A percentile compares a stretch with the other conserved stretches of the same genome.
Conservation (phyloP, 139 green algal genomes). For the Desmodesmus armatus region DNA sequence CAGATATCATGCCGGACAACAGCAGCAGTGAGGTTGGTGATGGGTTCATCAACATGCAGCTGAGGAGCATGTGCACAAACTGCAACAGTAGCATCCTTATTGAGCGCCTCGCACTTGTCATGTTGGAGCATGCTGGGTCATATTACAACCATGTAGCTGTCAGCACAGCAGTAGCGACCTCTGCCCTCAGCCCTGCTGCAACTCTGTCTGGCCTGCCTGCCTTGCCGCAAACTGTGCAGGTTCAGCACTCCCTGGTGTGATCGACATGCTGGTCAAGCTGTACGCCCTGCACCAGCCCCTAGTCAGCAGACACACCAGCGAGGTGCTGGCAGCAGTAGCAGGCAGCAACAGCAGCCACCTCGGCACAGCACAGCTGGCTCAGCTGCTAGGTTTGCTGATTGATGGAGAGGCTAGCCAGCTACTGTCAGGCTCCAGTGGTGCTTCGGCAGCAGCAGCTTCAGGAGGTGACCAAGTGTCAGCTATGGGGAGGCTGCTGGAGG, state of each 20-base stretch:
- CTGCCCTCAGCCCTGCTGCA: too few relatives aligned
- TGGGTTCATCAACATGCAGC: too few relatives aligned
- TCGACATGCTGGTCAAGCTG: slow-evolving; percentile 74
- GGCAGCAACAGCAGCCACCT: slow-evolving; percentile 47
- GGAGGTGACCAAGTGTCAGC: slow-evolving; percentile 57
- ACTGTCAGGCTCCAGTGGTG: not conserved
- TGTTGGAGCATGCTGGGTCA: too few relatives aligned
- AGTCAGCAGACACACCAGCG: slow-evolving; percentile 74
- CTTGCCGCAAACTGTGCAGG: not conserved
- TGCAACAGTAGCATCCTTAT: not conserved
- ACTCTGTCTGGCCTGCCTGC: not conserved
- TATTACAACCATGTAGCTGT: too few relatives aligned
- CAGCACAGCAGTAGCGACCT: too few relatives aligned
- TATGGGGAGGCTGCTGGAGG: slow-evolving; percentile 67
- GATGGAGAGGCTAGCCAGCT: slow-evolving; percentile 25
- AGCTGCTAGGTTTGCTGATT: slow-evolving; percentile 69
- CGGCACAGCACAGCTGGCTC: slow-evolving; percentile 48
- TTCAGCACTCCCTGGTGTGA: slow-evolving; percentile 37
- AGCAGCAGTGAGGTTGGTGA: too few relatives aligned
- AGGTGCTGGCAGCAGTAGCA: slow-evolving; percentile 62
- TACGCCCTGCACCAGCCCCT: slow-evolving; percentile 80
- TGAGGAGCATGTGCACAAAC: not conserved
- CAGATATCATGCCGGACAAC: too few relatives aligned
- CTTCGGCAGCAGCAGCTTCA: slow-evolving; percentile 17
- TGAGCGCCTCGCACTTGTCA: too few relatives aligned